Conservation (phyloP, 495 filamentous ascomycete genomes). For the Aspergillus steynii region DNA sequence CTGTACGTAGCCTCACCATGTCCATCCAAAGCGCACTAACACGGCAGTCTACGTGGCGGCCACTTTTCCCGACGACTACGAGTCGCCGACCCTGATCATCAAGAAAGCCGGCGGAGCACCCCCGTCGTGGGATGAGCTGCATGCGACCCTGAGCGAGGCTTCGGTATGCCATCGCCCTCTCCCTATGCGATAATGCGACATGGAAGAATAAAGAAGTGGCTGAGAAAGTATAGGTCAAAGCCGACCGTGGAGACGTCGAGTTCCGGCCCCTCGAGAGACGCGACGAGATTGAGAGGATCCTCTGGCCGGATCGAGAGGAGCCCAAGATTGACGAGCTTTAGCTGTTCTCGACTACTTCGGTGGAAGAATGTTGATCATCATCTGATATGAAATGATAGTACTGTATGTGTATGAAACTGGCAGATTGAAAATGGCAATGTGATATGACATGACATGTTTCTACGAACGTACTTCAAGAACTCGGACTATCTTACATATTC, state of each 20-base stretch:
- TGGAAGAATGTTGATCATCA: background rate
- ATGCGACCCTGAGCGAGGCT: constrained; percentile 26
- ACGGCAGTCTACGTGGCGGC: constrained; percentile 18
- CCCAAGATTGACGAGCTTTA: constrained; percentile 28
- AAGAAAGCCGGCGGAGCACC: constrained; percentile 10
- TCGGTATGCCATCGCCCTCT: constrained; percentile 10
- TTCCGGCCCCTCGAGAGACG: constrained; percentile 3
- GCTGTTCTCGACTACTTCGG: background rate
- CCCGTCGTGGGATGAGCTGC: constrained; percentile 18
- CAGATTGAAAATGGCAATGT: background rate
- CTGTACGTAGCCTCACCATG: constrained; percentile 6
- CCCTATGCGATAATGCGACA: background rate
- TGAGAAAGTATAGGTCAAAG: constrained; percentile 18
- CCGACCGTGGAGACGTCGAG: constrained; percentile 22
- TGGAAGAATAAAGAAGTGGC: background rate
- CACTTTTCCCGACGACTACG: constrained; percentile 23
- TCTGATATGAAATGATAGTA: background rate
- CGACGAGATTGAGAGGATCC: constrained; percentile 12
- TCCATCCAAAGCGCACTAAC: background rate
- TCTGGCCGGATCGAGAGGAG: constrained; percentile 15
- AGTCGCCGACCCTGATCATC: constrained; percentile 12
- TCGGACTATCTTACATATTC: too few relatives aligned
- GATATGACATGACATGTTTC: background rate
- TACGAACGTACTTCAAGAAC: background rate
- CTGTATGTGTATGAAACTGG: background rate